Percentiles rank a stretch among this genome's conserved stretches.
Evolutionary conservation across 495 filamentous ascomycete genomes (phyloP).

Genomic region (Daldinia caldariorum): DNA sequence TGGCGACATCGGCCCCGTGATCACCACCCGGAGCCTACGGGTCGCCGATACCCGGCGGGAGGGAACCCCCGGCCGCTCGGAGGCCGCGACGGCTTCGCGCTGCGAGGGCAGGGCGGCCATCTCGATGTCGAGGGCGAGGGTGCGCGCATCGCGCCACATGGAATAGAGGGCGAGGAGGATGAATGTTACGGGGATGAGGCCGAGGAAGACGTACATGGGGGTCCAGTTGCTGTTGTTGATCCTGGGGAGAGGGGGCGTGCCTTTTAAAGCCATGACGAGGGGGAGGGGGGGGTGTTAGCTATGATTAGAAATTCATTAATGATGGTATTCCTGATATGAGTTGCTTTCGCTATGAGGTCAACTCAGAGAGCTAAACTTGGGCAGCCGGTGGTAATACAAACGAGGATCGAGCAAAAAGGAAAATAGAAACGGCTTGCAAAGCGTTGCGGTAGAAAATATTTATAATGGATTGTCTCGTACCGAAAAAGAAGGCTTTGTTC

Average conservation of each 20-base stretch:
- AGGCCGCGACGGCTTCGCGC: not conserved
- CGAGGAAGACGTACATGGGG: slow-evolving; percentile 36
- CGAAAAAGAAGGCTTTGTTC: not conserved
- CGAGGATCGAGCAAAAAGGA: not conserved
- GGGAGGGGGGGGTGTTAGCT: not conserved
- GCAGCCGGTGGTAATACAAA: not conserved
- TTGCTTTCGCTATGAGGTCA: not conserved
- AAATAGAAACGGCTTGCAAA: not conserved
- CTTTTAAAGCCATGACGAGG: not conserved
- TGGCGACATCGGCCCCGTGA: not conserved
- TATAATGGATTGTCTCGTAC: not conserved
- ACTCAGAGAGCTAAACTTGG: not conserved
- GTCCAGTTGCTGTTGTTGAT: slow-evolving; percentile 41
- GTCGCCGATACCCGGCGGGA: not conserved
- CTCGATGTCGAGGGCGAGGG: not conserved
- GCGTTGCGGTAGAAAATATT: not conserved
- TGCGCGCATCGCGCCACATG: slow-evolving; percentile 48
- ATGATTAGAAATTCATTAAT: not conserved
- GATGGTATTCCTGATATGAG: not conserved
- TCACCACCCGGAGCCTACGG: slow-evolving; percentile 18
- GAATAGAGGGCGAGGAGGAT: slow-evolving; percentile 11
- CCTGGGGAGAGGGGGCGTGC: not conserved
- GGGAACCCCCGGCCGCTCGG: not conserved
- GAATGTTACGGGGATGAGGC: slow-evolving; percentile 30
- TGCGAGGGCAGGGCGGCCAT: not conserved